Percentiles rank a stretch among this genome's conserved stretches.
Conservation (phyloP, 495 filamentous ascomycete species). For the Achaetomiella virescens region DNA sequence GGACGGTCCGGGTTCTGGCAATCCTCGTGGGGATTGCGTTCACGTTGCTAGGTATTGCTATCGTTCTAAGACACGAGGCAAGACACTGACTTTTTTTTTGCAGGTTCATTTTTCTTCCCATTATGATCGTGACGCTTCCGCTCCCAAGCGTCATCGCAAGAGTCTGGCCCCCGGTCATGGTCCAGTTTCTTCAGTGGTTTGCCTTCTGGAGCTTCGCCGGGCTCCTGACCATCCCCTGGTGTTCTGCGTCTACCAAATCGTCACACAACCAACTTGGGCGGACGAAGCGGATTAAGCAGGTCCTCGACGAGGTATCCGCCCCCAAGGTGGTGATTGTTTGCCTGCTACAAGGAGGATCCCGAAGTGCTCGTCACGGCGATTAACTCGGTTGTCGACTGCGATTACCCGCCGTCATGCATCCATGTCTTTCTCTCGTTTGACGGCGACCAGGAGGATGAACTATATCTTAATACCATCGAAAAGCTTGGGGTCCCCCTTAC, state of each 20-base stretch:
- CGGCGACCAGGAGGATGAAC: slow-evolving; percentile 78
- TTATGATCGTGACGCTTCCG: slow-evolving; percentile 93
- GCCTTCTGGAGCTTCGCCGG: slow-evolving; percentile 92
- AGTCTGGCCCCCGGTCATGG: slow-evolving; percentile 62
- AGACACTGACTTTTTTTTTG: neutral
- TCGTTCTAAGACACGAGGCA: neutral
- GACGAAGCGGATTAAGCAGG: slow-evolving; percentile 72
- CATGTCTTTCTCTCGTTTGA: slow-evolving; percentile 98
- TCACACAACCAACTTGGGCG: slow-evolving; percentile 80
- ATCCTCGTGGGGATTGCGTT: slow-evolving; percentile 70
- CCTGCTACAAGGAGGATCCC: slow-evolving; percentile 90
- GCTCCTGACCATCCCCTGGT: slow-evolving; percentile 85
- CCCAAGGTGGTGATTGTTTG: slow-evolving; percentile 98
- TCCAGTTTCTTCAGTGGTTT: slow-evolving; percentile 80
- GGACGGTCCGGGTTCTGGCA: slow-evolving; percentile 71
- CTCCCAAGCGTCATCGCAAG: slow-evolving; percentile 64
- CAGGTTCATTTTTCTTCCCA: slow-evolving; percentile 80
- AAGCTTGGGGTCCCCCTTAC: slow-evolving; percentile 79
- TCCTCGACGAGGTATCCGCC: slow-evolving; percentile 75
- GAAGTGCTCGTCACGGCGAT: slow-evolving; percentile 81
- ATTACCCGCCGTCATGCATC: slow-evolving; percentile 88
- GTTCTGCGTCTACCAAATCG: slow-evolving; percentile 83
- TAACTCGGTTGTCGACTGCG: slow-evolving; percentile 88
- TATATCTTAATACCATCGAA: slow-evolving; percentile 83
- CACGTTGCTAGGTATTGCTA: slow-evolving; percentile 59